Base-by-base conservation (phyloP, 257 asterid genomes). In the Salvia splendens region DNA sequence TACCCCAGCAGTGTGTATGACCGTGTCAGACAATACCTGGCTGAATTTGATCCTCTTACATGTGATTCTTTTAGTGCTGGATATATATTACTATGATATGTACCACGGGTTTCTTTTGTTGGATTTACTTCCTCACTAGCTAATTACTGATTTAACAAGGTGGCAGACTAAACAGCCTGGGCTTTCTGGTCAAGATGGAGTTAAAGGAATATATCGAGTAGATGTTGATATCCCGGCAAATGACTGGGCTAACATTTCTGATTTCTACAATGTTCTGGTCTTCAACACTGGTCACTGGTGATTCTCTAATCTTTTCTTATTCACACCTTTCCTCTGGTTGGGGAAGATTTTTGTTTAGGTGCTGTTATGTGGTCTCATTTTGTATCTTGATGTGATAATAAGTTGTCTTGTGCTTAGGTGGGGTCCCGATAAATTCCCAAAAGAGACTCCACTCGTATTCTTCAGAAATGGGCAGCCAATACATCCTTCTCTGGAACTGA, bases 211-310 rank as follows among this genome's bases (percentile, higher is more conserved):
- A 52, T 79, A 83, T 74, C 88, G 95, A 65, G 97, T 94, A 10
- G 97, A 94, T 78, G 86, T 88, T 40, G 97, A 94, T 77, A 59
- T 70, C 73, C 99, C 96, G 50, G 92, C 97, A n/a, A 77, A 79
- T 67, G 96, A 87, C 61, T 94, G 96, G 99, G 85, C 93, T 41
- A 78, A 70, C 52, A 69, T 91, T 77, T 83, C 86, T 48, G 85
- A 75, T 75, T 88, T 94, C 81, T 91, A 90, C 70, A 75, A 84
- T 77, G 95, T 94, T 61, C 77, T 91, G 61, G 80, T 94, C 72
- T 94, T 91, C 85, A 94, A 91, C 77, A 94, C 97, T 70, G 96
- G 99, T 60, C 97, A 91, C 70, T 94, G 97, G 99, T 91, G 71
- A 86, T 51, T 75, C 69, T 65, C 68, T 57, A 8, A 65, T 78